Evolutionary conservation across 257 asterid species (phyloP), one percentile per base, ranked within the genome.

Genomic region (Jacaranda copaia): DNA sequence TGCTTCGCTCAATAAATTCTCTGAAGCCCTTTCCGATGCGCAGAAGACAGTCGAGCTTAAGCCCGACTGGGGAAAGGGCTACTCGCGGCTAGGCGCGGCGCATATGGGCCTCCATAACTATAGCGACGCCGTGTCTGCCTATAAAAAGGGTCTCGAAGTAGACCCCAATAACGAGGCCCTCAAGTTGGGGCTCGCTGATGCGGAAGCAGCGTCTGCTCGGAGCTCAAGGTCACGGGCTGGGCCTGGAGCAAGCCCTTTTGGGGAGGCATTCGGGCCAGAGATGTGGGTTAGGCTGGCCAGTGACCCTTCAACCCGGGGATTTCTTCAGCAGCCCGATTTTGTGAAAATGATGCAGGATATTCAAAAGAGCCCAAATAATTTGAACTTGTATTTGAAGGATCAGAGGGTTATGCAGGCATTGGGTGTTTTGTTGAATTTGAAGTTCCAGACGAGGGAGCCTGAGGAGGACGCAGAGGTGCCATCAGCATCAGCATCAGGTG

Each of bases 81-180:
- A 92, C 61, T 94, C 98, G 13, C 98, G 99, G 10, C 94, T 94
- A 2, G 99, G 99, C 19, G 96, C 99, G 0, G 98, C 99, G 5
- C 84, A 88, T 20, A 36, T 82, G 48, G 99, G 99, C 14, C 91
- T 94, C 51, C 91, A 82, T 16, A 81, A 59, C 61, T 88, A 81
- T 46, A 35, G 35, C 10, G 99, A 91, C 12, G 97, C 99, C 38
- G 82, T 85, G 35, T 78, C 91, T 3, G 86, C 99, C 42, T 94
- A 91, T 80, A 86, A 76, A 13, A 92, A 88, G 68, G 99, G 99
- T 0, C 89, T 94, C 19, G 91, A 92, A 3, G 68, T 94, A 35
- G 98, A 94, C 78, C 98, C 99, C n/a, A 85, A 14, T 39, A 94
- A 94, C 66, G 98, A 92, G 6, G 94, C 85, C 1, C 89, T 94